Conservation (phyloP, 1,284 basidiomycete species). For the Naganishia cerealis region DNA sequence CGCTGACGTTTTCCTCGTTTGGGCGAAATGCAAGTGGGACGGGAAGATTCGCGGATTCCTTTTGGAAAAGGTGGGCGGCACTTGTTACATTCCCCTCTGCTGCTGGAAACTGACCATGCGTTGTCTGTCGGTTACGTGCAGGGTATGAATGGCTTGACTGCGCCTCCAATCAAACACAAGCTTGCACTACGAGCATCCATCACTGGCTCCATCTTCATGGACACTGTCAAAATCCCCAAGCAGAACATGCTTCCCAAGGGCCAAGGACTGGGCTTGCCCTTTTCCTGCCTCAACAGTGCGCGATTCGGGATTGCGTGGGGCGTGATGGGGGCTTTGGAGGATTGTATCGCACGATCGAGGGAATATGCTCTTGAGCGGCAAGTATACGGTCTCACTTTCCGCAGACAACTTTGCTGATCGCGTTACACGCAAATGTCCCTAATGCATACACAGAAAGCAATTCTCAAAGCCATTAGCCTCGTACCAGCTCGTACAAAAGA, state of each 20-base stretch:
- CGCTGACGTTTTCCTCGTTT: slow-evolving; percentile 82
- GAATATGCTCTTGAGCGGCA: slow-evolving; percentile 81
- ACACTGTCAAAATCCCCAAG: slow-evolving; percentile 70
- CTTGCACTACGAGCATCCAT: slow-evolving; percentile 82
- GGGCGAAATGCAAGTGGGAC: slow-evolving; percentile 95
- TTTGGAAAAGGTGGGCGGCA: slow-evolving; percentile 71
- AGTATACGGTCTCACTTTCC: slow-evolving; percentile 24
- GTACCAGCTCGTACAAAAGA: slow-evolving; percentile 96
- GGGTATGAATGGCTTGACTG: slow-evolving; percentile 78
- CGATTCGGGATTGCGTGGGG: slow-evolving; percentile 91
- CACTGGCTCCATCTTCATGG: slow-evolving; percentile 92
- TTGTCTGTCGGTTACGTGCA: slow-evolving; percentile 44
- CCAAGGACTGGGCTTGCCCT: slow-evolving; percentile 75
- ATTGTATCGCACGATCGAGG: slow-evolving; percentile 75
- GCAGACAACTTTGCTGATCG: not conserved
- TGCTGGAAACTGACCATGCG: not conserved
- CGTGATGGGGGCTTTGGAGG: slow-evolving; percentile 90
- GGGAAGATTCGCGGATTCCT: slow-evolving; percentile 87
- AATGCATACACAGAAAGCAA: slow-evolving; percentile 60
- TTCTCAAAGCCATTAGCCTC: slow-evolving; percentile 85
- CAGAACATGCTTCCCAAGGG: slow-evolving; percentile 74
- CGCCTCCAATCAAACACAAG: slow-evolving; percentile 90
- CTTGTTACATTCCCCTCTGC: not conserved
- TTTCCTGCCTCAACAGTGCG: slow-evolving; percentile 87
- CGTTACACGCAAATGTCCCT: not conserved